Conservation (phyloP, 352 stramenopile genomes). For the Pythium utonaiense region DNA sequence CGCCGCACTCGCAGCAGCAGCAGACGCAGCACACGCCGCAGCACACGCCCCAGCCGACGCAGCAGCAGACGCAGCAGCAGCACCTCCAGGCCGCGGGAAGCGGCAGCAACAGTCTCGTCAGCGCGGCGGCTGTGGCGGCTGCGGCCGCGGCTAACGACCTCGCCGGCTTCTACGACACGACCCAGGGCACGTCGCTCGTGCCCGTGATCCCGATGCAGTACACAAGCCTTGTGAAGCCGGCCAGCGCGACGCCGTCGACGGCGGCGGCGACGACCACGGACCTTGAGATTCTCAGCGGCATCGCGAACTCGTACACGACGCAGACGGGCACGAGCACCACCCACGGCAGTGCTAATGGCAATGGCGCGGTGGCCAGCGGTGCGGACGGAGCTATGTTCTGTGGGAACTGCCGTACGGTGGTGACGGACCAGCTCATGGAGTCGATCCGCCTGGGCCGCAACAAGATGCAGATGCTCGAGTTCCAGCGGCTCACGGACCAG, state of each 20-base stretch:
- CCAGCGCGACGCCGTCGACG: constrained; percentile 4
- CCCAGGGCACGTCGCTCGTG: constrained; percentile 32
- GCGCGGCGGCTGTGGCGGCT: constrained; percentile 6
- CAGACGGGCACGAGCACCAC: constrained; percentile 10
- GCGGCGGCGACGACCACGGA: constrained; percentile 42
- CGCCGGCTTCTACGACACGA: constrained; percentile 57
- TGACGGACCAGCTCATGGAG: constrained; percentile 73
- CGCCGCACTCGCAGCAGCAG: constrained; percentile 18
- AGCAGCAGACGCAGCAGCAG: constrained; percentile 8
- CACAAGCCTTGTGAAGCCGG: constrained; percentile 22
- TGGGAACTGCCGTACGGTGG: constrained; percentile 53
- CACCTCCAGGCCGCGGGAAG: constrained; percentile 15
- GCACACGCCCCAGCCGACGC: not conserved
- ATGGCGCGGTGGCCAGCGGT: not conserved
- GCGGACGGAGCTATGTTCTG: constrained; percentile 32
- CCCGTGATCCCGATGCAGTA: constrained; percentile 69
- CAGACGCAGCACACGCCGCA: not conserved
- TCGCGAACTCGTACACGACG: constrained; percentile 74
- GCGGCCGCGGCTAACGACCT: constrained; percentile 32
- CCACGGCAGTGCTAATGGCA: not conserved
- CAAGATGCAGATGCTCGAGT: constrained; percentile 67
- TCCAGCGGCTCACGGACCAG: constrained; percentile 45
- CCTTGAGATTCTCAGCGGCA: constrained; percentile 81
- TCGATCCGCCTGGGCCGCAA: constrained; percentile 66
- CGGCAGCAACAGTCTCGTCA: not conserved